A percentile compares a stretch with the other conserved stretches of the same genome.
phyloP scores from a whole-genome alignment of 805 yeast species.

The Nakazawaea molendinolei region DNA sequence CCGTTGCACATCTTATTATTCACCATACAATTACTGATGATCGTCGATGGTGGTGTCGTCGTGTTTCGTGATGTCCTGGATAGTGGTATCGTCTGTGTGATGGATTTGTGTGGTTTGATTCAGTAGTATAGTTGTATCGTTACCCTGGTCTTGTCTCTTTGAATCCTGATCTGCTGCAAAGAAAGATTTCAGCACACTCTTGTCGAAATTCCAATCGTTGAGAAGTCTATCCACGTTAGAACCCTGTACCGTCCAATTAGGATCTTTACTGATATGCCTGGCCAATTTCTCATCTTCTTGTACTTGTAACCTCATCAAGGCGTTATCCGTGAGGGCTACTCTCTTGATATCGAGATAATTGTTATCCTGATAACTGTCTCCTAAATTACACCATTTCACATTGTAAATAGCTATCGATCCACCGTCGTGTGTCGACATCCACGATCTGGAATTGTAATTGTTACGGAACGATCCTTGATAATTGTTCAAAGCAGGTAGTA shows the following conservation, averaged over 20 bases:
- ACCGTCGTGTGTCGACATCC: constrained; percentile 77
- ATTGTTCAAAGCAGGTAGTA: constrained; percentile 61
- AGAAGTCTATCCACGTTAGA: constrained; percentile 1
- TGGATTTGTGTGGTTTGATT: constrained; percentile 4
- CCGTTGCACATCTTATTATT: too few species aligned
- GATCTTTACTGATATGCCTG: constrained; percentile 9
- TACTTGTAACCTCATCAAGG: constrained; percentile 7
- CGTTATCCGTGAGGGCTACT: constrained; percentile 17
- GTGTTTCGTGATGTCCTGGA: constrained; percentile 10
- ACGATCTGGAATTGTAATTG: constrained; percentile 68
- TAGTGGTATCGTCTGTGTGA: constrained; percentile 11
- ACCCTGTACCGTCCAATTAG: constrained; percentile 17
- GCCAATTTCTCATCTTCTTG: constrained; percentile 12
- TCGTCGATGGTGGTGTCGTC: constrained; percentile 12
- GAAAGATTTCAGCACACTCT: constrained; percentile 1
- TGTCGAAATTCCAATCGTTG: constrained; percentile 29
- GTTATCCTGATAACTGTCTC: constrained; percentile 17
- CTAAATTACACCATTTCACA: constrained; percentile 39
- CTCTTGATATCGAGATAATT: constrained; percentile 17
- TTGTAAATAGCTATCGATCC: constrained; percentile 57
- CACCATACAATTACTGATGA: background rate
- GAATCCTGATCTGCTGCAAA: background rate
- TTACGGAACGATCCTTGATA: constrained; percentile 64
- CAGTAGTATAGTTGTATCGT: constrained; percentile 7
- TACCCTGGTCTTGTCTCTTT: background rate